Evolutionary conservation across 2,329 filamentous ascomycete genomes (phyloP), one percentile per base, ranked within the genome.

Genomic region (Diaporthe ilicicola): DNA sequence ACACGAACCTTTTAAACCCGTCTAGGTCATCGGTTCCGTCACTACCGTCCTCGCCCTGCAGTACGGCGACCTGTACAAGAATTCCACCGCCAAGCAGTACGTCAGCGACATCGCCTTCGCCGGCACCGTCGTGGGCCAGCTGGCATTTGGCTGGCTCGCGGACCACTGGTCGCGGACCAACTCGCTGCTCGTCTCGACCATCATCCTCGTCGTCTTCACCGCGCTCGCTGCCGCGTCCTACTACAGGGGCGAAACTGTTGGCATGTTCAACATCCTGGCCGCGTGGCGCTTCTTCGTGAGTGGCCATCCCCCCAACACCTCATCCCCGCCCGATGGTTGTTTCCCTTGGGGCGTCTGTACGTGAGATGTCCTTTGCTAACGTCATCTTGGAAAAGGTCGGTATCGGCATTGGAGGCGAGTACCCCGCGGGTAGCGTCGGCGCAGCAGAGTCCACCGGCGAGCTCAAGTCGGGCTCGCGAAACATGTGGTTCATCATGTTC

Each of bases 401-500:
- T 29, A 89, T 94, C 73, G 92, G 93, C n/a, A 95, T 97, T 65
- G 94, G 92, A 81, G 86, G 87, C 82, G 84, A 95, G 80, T 95
- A 94, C 76, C 93, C 93, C 0, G 93, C 93, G 51, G 95, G 95
- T 4, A 93, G 90, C 71, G 95, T 98, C 0, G 93, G 92, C 2
- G 93, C 90, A 67, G 93, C 94, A 3, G 95, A 98, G 81, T 92
- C 92, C 5, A 95, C 92, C 0, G 93, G 93, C 27, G 94, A 97
- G 78, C 85, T 98, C 71, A 94, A 94, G 80, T 81, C 83, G 19
- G 95, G 95, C 13, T 92, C 92, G 19, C 87, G 95, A n/a, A 95
- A 98, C 78, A 87, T 92, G 48, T 97, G 94, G 94, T 98, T 95
- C 78, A 93, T 95, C 76, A 86, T 97, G 74, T 97, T 96, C 80